Base-by-base conservation (phyloP, 2,329 filamentous ascomycete genomes). In the Penicillium sp. region DNA sequence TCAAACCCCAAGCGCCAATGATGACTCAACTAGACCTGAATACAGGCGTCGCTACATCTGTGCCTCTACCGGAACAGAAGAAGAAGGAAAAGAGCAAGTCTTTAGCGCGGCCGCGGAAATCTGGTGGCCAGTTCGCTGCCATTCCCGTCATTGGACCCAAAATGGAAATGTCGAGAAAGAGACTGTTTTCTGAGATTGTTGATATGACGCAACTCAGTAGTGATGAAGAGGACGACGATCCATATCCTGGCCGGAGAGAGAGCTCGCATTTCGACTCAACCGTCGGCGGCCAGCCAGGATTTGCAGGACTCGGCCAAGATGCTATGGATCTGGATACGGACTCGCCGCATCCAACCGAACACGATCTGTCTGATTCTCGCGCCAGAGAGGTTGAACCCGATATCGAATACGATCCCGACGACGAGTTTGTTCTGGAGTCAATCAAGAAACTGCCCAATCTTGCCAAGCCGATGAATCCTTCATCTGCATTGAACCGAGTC, bases 161-260 rank as follows among this genome's bases (percentile, higher is more conserved):
- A 62, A 79, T 79, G 64, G 78, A 81, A 63, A 76, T 76, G 53
- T 81, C 82, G n/a, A 72, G 79, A 24, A 84, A 84, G 64, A 74
- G 80, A 21, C 77, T 73, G 7, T 79, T 84, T 60, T 75, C 71
- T 24, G 81, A 83, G 26, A 68, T 84, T 43, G 72, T 83, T 5
- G 81, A 84, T 63, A 65, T 84, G 52, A 79, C 79, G 30, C 61
- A 62, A 21, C 64, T 79, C 18, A 76, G 76, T 26, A 58, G 56
- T 42, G 56, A 58, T 28, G 56, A 57, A 43, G 55, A 54, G n/a
- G 56, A 50, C 16, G 78, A 79, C 40, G 79, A 83, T 21, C 75
- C 78, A 1, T 63, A 74, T 63, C 60, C 66, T 42, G 65, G 69
- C 52, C 59, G 70, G 12, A 52, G 51, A 30, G 67, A 66, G 49